Evolutionary conservation across 441 rosid species (phyloP), one percentile per base, ranked within the genome.

Genomic region (Pelargonium myrrhifolium): DNA sequence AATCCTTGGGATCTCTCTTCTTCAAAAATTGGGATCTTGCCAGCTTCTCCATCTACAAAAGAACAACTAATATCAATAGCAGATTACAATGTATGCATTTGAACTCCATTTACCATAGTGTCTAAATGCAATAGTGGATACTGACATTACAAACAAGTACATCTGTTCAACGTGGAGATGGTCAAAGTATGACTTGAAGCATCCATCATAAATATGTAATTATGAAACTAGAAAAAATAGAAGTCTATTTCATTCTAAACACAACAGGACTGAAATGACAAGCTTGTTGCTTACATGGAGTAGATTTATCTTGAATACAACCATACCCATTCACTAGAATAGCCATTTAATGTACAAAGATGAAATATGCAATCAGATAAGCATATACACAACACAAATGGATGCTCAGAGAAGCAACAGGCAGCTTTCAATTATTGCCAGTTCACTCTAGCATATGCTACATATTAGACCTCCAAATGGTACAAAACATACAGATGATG

Each of bases 1-100:
- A 93, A 68, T 93, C 97, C 82, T 85, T 93, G 62, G 99, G 97
- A 76, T 91, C 89, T 82, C 80, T 91, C 64, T 80, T 89, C 81
- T 82, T 89, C 73, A 93, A 83, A 76, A 86, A 93, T 69, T 87
- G 96, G 65, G 76, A 72, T 67, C 97, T 83, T 31, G 97, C 97
- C 80, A 93, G 70, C 74, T 88, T 93, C 85, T 93, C 97, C 87
- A 91, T 84, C 99, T 93, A 75, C 70, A 83, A 65, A 49, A 69
- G 69, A 72, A 66, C 24, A 75, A 70, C 59, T 68, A 67, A 45
- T 65, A 68, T 73, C 71, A 80, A 60, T 62, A 71, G 40, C 51
- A 3, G 21, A 3, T 64, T 21, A 56, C 62, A 59, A 10, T 28
- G 9, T 1, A 53, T 17, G 69, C 64, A 60, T 24, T 4, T 11